Percentiles rank a stretch among this genome's conserved stretches.
Evolutionary conservation across 768 basidiomycete genomes (phyloP).

Genomic region (Boletus barrowsii): DNA sequence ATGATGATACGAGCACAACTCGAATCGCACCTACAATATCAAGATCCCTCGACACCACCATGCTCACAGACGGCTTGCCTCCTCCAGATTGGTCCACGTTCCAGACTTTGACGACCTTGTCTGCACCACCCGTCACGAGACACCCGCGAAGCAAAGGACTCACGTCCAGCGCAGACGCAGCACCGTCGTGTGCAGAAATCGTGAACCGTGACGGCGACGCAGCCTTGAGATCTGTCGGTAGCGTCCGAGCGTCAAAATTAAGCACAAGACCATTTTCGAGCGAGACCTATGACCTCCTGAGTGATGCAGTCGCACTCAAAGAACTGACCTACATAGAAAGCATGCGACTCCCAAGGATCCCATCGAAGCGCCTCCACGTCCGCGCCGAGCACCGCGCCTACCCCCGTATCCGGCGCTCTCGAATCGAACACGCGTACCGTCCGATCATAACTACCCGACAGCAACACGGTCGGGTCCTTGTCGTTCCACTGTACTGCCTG

Average conservation of each 20-base stretch:
- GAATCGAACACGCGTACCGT: constrained; percentile 95
- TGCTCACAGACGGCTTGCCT: constrained; percentile 71
- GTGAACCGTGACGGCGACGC: constrained; percentile 80
- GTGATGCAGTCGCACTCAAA: neutral
- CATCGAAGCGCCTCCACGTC: constrained; percentile 93
- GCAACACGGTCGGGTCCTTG: constrained; percentile 79
- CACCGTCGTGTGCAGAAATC: constrained; percentile 89
- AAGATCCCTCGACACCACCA: constrained; percentile 85
- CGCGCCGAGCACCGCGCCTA: constrained; percentile 82
- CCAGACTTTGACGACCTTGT: constrained; percentile 97
- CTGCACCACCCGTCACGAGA: constrained; percentile 89
- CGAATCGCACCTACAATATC: constrained; percentile 65
- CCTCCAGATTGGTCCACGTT: constrained; percentile 69
- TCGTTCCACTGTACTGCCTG: constrained; percentile 96
- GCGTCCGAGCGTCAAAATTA: constrained; percentile 85
- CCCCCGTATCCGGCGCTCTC: constrained; percentile 73
- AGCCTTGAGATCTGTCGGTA: constrained; percentile 63
- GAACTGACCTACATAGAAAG: constrained; percentile 70
- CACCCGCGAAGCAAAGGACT: constrained; percentile 89
- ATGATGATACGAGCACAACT: neutral
- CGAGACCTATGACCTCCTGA: constrained; percentile 61
- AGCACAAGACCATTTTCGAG: constrained; percentile 93
- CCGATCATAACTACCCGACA: constrained; percentile 93
- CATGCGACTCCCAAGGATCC: constrained; percentile 91
- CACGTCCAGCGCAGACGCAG: constrained; percentile 84